These are phyloP conservation scores for Tolypocladium tropicale DNA, from an alignment of 2,329 filamentous ascomycete genomes.

Conservation along the genomic window DNA sequence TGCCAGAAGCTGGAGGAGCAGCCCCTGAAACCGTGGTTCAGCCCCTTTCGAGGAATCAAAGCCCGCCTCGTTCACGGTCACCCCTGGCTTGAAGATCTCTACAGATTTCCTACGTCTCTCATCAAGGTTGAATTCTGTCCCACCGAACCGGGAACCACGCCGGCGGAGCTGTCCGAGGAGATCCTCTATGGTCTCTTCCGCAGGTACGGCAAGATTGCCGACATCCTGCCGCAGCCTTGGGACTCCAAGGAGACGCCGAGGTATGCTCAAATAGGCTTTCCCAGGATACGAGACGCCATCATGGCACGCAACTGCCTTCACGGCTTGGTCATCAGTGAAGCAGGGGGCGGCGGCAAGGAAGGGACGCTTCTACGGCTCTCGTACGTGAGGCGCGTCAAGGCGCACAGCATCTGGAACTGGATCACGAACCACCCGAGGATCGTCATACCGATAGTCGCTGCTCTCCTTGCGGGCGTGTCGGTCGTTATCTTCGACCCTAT, in stretches of 20 bases:
- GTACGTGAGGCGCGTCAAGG: slow-evolving; percentile 70
- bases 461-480: slow-evolving; percentile 70
- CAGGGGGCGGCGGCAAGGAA: slow-evolving; percentile 60
- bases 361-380: slow-evolving; percentile 73
- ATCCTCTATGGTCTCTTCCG: slow-evolving; percentile 79
- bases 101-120: slow-evolving; percentile 65
- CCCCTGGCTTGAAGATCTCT: slow-evolving; percentile 91
- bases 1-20: slow-evolving; percentile 54
- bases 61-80: slow-evolving; percentile 68
- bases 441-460: slow-evolving; percentile 73
- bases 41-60: slow-evolving; percentile 62
- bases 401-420: slow-evolving; percentile 80
- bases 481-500: slow-evolving; percentile 92
- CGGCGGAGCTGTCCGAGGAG: slow-evolving; percentile 76
- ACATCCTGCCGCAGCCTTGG: slow-evolving; percentile 72
- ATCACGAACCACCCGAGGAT: slow-evolving; percentile 76
- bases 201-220: slow-evolving; percentile 78
- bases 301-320: slow-evolving; percentile 92
- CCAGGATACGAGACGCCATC: slow-evolving; percentile 61
- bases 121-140: slow-evolving; percentile 80
- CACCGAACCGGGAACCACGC: slow-evolving; percentile 56
- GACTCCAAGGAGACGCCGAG: slow-evolving; percentile 79
- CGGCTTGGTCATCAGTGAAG: slow-evolving; percentile 61
- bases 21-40: slow-evolving; percentile 83
- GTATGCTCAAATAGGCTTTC: slow-evolving; percentile 72